Conservation (phyloP, 2,329 filamentous ascomycete genomes). For the Grosmannia penicillata region DNA sequence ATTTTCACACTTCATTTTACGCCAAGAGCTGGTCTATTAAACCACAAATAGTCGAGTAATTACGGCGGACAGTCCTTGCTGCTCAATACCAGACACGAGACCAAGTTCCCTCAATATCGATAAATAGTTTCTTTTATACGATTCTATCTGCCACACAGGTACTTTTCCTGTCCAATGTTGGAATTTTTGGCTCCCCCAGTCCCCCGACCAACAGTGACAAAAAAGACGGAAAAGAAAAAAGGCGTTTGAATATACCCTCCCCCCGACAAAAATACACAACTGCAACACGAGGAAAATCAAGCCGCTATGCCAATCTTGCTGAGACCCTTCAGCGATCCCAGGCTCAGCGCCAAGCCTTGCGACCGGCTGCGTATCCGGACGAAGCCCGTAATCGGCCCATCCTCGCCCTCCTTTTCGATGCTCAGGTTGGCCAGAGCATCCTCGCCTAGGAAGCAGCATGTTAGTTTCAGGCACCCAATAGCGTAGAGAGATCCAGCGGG, state of each 20-base stretch:
- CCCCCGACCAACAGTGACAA: too few relatives aligned
- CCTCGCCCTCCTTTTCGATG: slow-evolving; percentile 92
- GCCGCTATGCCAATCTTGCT: slow-evolving; percentile 55
- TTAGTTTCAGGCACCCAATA: background rate
- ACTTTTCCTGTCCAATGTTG: too few relatives aligned
- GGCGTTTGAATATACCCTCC: background rate
- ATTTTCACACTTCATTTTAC: too few relatives aligned
- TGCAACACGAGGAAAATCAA: slow-evolving; percentile 7
- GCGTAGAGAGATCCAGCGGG: background rate
- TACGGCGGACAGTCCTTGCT: too few relatives aligned
- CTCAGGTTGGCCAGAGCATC: slow-evolving; percentile 94
- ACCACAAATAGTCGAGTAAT: too few relatives aligned
- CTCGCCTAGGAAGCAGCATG: slow-evolving; percentile 55
- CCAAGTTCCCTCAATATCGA: too few relatives aligned
- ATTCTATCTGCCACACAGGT: too few relatives aligned
- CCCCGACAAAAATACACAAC: background rate
- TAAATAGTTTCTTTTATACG: too few relatives aligned
- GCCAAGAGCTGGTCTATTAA: too few relatives aligned
- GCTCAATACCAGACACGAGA: too few relatives aligned
- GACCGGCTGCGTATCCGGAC: slow-evolving; percentile 95
- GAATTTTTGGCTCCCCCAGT: too few relatives aligned
- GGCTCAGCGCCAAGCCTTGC: slow-evolving; percentile 82
- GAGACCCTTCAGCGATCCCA: slow-evolving; percentile 87
- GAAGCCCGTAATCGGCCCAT: slow-evolving; percentile 91
- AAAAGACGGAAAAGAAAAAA: background rate